A percentile compares a stretch with the other conserved stretches of the same genome.
These are phyloP conservation scores for Citrus hindsii DNA, from an alignment of 345 rosid genomes.

Conservation along the genomic window DNA sequence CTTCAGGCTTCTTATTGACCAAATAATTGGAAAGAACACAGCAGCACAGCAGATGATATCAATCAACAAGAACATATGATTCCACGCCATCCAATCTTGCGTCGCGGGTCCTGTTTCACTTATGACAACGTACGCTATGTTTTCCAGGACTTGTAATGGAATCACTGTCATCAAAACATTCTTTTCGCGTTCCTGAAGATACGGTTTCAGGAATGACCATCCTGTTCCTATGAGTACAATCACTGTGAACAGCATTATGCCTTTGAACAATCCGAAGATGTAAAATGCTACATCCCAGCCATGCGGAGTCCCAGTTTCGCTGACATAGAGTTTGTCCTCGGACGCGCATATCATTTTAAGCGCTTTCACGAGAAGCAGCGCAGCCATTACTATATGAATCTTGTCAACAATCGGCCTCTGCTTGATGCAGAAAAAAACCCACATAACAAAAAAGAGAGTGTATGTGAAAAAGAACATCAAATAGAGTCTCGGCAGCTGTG, in stretches of 20 bases:
- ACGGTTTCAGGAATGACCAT: slow-evolving; percentile 56
- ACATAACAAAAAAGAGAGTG: slow-evolving; percentile 16
- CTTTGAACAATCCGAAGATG: slow-evolving; percentile 54
- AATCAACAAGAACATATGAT: slow-evolving; percentile 39
- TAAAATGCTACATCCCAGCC: slow-evolving; percentile 64
- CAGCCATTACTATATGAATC: slow-evolving; percentile 48
- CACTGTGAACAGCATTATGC: slow-evolving; percentile 52
- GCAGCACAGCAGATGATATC: slow-evolving; percentile 50
- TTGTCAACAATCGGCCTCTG: slow-evolving; percentile 30
- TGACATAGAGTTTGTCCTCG: slow-evolving; percentile 36
- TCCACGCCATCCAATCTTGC: slow-evolving; percentile 50
- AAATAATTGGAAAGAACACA: slow-evolving; percentile 52
- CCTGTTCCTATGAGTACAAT: slow-evolving; percentile 55
- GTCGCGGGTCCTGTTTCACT: slow-evolving; percentile 49
- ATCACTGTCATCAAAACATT: slow-evolving; percentile 41
- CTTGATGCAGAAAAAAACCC: slow-evolving; percentile 34
- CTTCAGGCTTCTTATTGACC: slow-evolving; percentile 46
- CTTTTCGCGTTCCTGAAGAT: slow-evolving; percentile 54
- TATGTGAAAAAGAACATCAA: slow-evolving; percentile 32
- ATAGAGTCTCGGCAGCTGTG: slow-evolving; percentile 33
- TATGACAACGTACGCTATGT: slow-evolving; percentile 43
- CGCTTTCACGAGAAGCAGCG: slow-evolving; percentile 43
- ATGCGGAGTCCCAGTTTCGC: slow-evolving; percentile 48
- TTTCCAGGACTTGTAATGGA: slow-evolving; percentile 55
- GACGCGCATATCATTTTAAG: slow-evolving; percentile 49